Conservation (phyloP, 345 rosid genomes). For the Ricinus communis region DNA sequence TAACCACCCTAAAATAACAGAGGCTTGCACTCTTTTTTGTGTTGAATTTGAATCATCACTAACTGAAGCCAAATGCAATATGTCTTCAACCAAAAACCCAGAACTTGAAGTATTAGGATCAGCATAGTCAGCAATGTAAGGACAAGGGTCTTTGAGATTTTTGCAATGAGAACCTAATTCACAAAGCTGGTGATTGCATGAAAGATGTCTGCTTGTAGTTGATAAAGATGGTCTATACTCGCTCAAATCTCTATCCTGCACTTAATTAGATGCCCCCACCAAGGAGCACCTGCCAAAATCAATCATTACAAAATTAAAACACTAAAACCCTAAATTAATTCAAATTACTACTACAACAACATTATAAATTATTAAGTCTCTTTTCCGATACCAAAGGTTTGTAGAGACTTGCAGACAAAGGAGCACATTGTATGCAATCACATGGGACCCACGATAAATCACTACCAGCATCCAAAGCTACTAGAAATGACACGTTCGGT, state of each 20-base stretch:
- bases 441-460: slow-evolving; percentile 88
- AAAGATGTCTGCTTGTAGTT: slow-evolving; percentile 22
- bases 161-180: slow-evolving; percentile 21
- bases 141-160: slow-evolving; percentile 29
- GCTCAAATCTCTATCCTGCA: slow-evolving; percentile 36
- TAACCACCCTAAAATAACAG: slow-evolving; percentile 18
- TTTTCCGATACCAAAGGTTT: slow-evolving; percentile 53
- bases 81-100: slow-evolving; percentile 19
- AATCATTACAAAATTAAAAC: slow-evolving; percentile 18
- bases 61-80: slow-evolving; percentile 15
- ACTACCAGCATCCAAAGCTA: slow-evolving; percentile 78
- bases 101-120: slow-evolving; percentile 26
- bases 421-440: slow-evolving; percentile 74
- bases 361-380: neutral
- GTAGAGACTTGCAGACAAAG: slow-evolving; percentile 56
- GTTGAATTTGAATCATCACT: neutral
- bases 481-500: slow-evolving; percentile 71
- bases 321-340: slow-evolving; percentile 8
- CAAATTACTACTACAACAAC: neutral
- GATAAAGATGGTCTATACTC: slow-evolving; percentile 28
- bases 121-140: slow-evolving; percentile 23
- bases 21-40: slow-evolving; percentile 11
- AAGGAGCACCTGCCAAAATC: slow-evolving; percentile 29
- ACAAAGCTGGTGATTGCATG: slow-evolving; percentile 31
- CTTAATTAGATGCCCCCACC: slow-evolving; percentile 26